A percentile compares a stretch with the other conserved stretches of the same genome.
These are phyloP conservation scores for Neofusicoccum cordaticola DNA, from an alignment of 2,329 filamentous ascomycete species.

Conservation along the genomic window DNA sequence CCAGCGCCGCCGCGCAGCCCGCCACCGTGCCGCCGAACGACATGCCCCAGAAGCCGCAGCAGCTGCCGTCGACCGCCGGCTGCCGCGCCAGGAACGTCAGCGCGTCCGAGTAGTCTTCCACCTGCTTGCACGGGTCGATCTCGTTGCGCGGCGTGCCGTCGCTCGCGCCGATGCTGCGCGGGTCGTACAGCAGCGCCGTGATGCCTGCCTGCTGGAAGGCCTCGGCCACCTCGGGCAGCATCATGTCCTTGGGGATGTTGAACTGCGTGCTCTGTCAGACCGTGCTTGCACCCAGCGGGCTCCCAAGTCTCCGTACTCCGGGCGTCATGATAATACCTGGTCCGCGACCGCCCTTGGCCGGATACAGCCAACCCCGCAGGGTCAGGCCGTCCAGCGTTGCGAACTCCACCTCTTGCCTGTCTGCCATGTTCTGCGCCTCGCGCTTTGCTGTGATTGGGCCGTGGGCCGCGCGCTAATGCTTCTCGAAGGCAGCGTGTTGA, in stretches of 20 bases:
- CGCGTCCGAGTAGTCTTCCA: constrained; percentile 36
- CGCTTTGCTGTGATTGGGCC: not conserved
- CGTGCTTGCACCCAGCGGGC: not conserved
- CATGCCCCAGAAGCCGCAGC: constrained; percentile 39
- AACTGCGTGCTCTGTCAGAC: constrained; percentile 24
- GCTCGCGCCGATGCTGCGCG: constrained; percentile 35
- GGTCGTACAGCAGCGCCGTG: constrained; percentile 39
- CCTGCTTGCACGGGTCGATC: constrained; percentile 33
- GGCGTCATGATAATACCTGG: constrained; percentile 31
- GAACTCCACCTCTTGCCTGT: constrained; percentile 37
- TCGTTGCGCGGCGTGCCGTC: constrained; percentile 41
- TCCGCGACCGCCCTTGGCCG: constrained; percentile 23
- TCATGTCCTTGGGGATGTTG: constrained; percentile 33
- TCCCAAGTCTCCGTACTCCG: constrained; percentile 20
- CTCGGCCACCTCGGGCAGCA: constrained; percentile 33
- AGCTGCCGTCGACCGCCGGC: constrained; percentile 28
- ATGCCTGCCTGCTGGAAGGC: constrained; percentile 34
- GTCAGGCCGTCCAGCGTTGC: constrained; percentile 42
- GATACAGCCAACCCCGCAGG: constrained; percentile 39
- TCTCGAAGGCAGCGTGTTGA: not conserved
- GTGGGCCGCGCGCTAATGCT: not conserved
- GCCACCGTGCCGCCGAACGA: constrained; percentile 31
- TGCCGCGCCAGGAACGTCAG: constrained; percentile 32
- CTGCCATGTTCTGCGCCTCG: too few relatives aligned
- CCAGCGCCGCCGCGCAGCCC: constrained; percentile 30